Evolutionary conservation across 169 alveolate genomes (phyloP).

Genomic region (Plasmodium chabaudi): DNA sequence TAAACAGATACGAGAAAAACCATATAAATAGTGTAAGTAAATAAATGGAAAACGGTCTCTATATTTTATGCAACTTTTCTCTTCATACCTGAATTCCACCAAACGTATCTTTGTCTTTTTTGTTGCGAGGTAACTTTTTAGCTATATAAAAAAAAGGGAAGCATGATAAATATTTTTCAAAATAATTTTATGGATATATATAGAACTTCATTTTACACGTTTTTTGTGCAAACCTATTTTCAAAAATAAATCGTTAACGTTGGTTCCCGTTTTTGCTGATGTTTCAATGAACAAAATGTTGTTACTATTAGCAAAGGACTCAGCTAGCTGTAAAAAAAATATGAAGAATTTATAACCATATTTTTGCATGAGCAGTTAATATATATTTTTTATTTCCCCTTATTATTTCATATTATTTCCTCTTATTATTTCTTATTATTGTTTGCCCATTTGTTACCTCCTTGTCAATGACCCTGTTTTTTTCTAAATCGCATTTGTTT

Average conservation of each 20-base stretch:
- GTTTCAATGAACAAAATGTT: conserved; percentile 92
- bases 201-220: neutral
- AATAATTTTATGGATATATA: neutral
- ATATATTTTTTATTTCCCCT: neutral
- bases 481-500: conserved; percentile 90
- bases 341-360: neutral
- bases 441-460: conserved; percentile 91
- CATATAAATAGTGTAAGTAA: neutral
- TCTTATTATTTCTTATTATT: conserved; percentile 1
- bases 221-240: conserved; percentile 79
- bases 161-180: neutral
- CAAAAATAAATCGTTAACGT: conserved; percentile 90
- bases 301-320: conserved; percentile 91
- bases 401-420: neutral
- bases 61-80: neutral
- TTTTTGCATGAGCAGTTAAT: conserved; percentile 27
- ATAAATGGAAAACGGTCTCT: neutral
- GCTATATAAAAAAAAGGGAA: conserved; percentile 19
- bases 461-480: conserved; percentile 85
- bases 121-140: conserved; percentile 72
- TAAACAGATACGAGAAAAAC: neutral
- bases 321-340: conserved; percentile 75
- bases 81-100: conserved; percentile 59
- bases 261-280: conserved; percentile 93
- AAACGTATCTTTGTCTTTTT: conserved; percentile 58